Percentiles rank a stretch among this genome's conserved stretches.
phyloP scores from a whole-genome alignment of 495 filamentous ascomycete species.

The Margaritispora aquatica region DNA sequence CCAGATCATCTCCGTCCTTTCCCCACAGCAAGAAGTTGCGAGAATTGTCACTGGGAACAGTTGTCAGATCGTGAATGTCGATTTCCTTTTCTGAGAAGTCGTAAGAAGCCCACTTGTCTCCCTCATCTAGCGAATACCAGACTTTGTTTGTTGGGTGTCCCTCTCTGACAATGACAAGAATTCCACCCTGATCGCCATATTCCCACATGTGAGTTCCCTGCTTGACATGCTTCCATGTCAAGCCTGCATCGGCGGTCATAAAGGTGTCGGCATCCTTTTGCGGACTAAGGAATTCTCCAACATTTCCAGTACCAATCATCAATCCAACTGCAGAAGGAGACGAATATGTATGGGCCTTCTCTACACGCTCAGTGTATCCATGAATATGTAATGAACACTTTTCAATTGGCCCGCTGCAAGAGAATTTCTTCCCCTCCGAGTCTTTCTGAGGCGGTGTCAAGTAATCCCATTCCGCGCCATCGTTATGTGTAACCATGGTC shows the following conservation, averaged over 20 bases:
- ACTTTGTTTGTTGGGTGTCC: slow-evolving; percentile 57
- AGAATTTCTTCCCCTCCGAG: slow-evolving; percentile 59
- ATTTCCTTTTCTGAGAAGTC: slow-evolving; percentile 66
- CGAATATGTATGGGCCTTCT: slow-evolving; percentile 75
- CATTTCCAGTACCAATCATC: slow-evolving; percentile 88
- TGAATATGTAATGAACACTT: slow-evolving; percentile 87
- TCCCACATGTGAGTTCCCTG: slow-evolving; percentile 89
- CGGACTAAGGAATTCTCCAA: slow-evolving; percentile 60
- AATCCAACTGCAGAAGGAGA: slow-evolving; percentile 84
- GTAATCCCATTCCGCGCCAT: slow-evolving; percentile 78
- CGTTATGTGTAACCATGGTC: slow-evolving; percentile 91
- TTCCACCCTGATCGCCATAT: slow-evolving; percentile 86
- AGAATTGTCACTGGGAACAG: slow-evolving; percentile 81
- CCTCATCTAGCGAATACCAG: slow-evolving; percentile 74
- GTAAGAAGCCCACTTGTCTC: slow-evolving; percentile 66
- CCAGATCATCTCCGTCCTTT: slow-evolving; percentile 40
- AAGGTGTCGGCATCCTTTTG: slow-evolving; percentile 73
- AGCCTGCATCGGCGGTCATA: slow-evolving; percentile 81
- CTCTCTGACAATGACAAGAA: slow-evolving; percentile 74
- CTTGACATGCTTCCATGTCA: slow-evolving; percentile 77
- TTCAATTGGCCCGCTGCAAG: slow-evolving; percentile 53
- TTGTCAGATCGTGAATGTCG: slow-evolving; percentile 69
- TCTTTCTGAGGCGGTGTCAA: slow-evolving; percentile 63
- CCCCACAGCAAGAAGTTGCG: slow-evolving; percentile 90
- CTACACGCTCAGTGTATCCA: slow-evolving; percentile 82